These are phyloP conservation scores for Pterocarpus santalinus DNA, from an alignment of 306 rosid genomes.

Conservation along the genomic window DNA sequence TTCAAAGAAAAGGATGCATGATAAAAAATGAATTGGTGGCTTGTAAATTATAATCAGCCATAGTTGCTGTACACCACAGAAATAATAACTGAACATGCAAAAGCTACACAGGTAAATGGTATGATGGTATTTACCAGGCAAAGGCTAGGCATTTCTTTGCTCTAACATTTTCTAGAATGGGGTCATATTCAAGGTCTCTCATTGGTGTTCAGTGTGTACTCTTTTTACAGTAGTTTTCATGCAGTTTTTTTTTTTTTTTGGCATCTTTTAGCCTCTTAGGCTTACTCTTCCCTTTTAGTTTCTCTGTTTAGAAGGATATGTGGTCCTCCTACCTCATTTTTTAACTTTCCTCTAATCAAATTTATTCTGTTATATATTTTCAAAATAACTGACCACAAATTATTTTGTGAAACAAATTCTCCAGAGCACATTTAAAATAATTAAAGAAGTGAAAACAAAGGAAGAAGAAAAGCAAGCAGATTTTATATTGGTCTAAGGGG, in stretches of 20 bases:
- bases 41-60: background rate
- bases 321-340: constrained; percentile 34
- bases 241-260: background rate
- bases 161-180: background rate
- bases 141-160: background rate
- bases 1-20: background rate
- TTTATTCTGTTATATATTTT: background rate
- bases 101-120: background rate
- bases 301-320: constrained; percentile 15
- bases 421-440: constrained; percentile 10
- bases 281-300: background rate
- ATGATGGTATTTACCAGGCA: background rate
- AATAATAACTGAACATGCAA: background rate
- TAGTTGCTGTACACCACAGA: background rate
- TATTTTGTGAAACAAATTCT: background rate
- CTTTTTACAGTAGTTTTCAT: background rate
- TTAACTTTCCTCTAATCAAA: background rate
- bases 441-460: background rate
- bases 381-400: background rate
- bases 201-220: background rate
- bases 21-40: background rate
- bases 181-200: background rate
- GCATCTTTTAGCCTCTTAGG: background rate
- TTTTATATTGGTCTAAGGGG: constrained; percentile 23
- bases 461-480: constrained; percentile 21